Evolutionary conservation across 805 yeast species (phyloP).

Genomic region (Nakazawaea populi): DNA sequence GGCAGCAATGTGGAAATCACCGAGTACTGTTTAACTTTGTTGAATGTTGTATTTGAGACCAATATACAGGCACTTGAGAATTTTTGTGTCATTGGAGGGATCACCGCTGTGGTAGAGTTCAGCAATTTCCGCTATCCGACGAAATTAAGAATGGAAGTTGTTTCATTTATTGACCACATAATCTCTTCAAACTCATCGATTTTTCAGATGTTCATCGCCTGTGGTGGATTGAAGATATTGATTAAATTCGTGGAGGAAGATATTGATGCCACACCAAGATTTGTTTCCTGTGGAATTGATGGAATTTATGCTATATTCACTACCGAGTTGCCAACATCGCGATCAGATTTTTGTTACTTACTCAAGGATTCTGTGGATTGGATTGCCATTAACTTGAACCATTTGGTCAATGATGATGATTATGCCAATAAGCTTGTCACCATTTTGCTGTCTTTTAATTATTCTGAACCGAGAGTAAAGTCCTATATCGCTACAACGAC

Average conservation of each 20-base stretch:
- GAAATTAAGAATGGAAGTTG: slow-evolving; percentile 3
- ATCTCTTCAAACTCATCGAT: slow-evolving; percentile 17
- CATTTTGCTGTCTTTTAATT: slow-evolving; percentile 32
- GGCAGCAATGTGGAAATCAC: neutral
- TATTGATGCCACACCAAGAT: slow-evolving; percentile 31
- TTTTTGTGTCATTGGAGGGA: slow-evolving; percentile 12
- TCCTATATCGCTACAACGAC: slow-evolving; percentile 9
- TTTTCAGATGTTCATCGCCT: slow-evolving; percentile 36
- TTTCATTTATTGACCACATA: slow-evolving; percentile 2
- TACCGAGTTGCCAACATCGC: slow-evolving; percentile 28
- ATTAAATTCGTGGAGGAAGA: slow-evolving; percentile 38
- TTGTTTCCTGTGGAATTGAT: slow-evolving; percentile 34
- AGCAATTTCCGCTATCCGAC: neutral
- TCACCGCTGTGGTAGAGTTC: slow-evolving; percentile 4
- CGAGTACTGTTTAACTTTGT: neutral
- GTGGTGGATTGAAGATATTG: slow-evolving; percentile 37
- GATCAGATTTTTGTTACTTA: slow-evolving; percentile 37
- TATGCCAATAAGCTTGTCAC: slow-evolving; percentile 26
- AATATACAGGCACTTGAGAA: slow-evolving; percentile 5
- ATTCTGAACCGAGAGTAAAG: slow-evolving; percentile 35
- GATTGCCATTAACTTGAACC: slow-evolving; percentile 33
- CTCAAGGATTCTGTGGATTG: slow-evolving; percentile 28
- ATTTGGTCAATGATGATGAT: neutral
- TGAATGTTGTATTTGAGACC: neutral
- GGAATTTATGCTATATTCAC: slow-evolving; percentile 31